These are phyloP conservation scores for Blumeriella jaapii DNA, from an alignment of 2,329 filamentous ascomycete genomes.

Conservation along the genomic window DNA sequence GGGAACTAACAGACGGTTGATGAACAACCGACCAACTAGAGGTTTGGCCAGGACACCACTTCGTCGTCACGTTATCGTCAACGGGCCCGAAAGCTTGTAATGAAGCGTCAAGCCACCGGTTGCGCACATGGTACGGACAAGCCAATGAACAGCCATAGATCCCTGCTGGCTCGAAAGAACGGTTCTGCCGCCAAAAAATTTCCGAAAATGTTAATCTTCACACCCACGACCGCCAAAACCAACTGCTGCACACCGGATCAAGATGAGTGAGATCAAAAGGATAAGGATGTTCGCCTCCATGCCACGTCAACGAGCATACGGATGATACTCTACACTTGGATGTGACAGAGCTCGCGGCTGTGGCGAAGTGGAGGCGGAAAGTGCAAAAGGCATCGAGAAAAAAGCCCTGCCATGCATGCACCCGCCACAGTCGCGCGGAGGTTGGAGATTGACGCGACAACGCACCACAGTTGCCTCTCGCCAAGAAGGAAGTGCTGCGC, in stretches of 20 bases:
- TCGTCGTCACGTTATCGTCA: conserved; percentile 23
- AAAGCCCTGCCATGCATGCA: conserved; percentile 5
- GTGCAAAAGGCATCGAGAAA: neutral
- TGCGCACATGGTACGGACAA: neutral
- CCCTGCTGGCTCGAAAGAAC: conserved; percentile 15
- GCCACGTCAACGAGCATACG: conserved; percentile 5
- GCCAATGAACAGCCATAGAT: conserved; percentile 20
- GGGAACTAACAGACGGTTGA: too few relatives aligned
- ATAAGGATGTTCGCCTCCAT: conserved; percentile 1
- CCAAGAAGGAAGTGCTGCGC: conserved; percentile 20
- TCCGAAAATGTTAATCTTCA: neutral
- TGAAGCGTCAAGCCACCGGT: conserved; percentile 7
- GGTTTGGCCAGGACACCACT: too few relatives aligned
- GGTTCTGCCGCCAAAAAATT: conserved; percentile 6
- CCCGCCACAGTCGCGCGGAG: conserved; percentile 21
- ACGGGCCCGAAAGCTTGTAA: conserved; percentile 14
- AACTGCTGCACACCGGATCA: neutral
- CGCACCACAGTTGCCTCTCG: conserved; percentile 19
- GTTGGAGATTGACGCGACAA: conserved; percentile 16
- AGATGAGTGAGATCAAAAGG: neutral
- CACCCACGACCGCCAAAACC: conserved; percentile 2
- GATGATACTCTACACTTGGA: neutral
- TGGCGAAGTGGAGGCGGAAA: conserved; percentile 4
- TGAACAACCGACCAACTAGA: too few relatives aligned
- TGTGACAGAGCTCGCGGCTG: neutral